phyloP scores from a whole-genome alignment of 495 filamentous ascomycete genomes.

The Terfezia boudieri region DNA sequence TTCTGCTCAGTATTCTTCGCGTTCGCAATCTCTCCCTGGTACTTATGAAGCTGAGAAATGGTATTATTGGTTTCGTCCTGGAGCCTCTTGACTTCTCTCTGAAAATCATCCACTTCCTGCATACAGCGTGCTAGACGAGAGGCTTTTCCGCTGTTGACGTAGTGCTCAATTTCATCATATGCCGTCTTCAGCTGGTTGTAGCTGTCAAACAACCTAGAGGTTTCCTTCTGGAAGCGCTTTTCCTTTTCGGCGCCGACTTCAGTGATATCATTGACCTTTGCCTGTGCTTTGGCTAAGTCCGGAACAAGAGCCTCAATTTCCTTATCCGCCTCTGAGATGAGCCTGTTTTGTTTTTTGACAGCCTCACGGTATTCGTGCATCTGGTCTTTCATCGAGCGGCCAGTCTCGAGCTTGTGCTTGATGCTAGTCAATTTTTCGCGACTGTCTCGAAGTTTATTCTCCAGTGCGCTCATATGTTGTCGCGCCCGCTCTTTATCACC shows the following conservation, averaged over 20 bases:
- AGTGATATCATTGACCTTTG: conserved; percentile 50
- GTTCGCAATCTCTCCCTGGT: conserved; percentile 54
- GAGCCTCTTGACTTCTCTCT: conserved; percentile 39
- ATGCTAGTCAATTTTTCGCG: conserved; percentile 44
- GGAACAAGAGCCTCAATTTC: conserved; percentile 50
- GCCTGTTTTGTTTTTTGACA: conserved; percentile 42
- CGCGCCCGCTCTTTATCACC: conserved; percentile 49
- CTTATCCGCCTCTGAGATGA: conserved; percentile 39
- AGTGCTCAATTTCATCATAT: conserved; percentile 57
- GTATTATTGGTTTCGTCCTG: conserved; percentile 40
- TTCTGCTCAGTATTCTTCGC: conserved; percentile 56
- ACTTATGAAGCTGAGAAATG: conserved; percentile 54
- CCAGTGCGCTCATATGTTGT: conserved; percentile 40
- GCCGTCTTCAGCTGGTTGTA: conserved; percentile 52
- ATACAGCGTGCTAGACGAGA: conserved; percentile 44
- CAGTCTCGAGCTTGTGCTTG: conserved; percentile 55
- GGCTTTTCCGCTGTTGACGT: conserved; percentile 53
- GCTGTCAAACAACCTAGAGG: conserved; percentile 45
- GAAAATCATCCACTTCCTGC: conserved; percentile 33
- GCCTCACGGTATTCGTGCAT: conserved; percentile 50
- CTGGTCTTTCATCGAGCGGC: conserved; percentile 37
- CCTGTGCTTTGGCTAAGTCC: conserved; percentile 47
- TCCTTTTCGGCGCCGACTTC: conserved; percentile 50
- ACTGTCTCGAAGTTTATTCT: conserved; percentile 48
- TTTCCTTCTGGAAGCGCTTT: conserved; percentile 47